Base-by-base conservation (phyloP, 2,329 filamentous ascomycete genomes). In the Aspergillus sclerotialis region DNA sequence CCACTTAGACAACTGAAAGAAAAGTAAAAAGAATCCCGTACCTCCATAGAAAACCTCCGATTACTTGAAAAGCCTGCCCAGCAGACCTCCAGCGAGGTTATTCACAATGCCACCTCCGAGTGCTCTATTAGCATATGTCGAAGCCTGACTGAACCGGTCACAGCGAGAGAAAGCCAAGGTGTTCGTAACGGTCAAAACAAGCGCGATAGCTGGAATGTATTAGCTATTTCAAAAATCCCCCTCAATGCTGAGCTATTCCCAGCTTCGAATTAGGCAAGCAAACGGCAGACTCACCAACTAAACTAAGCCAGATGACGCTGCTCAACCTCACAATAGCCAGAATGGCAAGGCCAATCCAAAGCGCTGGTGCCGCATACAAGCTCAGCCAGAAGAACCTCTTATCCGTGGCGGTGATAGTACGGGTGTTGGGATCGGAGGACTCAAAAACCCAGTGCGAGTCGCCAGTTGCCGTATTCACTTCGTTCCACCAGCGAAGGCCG, bases 71-170 rank as follows among this genome's bases (percentile, higher is more conserved):
- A 74, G 55, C 44, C 69, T 68, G 47, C 71, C 70, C 41, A 76
- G 59, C 61, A 77, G 60, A 16, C 71, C 71, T 25, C 71, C 65
- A 7, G 73, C 73, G 42, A 77, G 46, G 46, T 69, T 75, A 46
- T 68, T 67, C 36, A 72, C 70, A 36, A 77, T 59, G 3, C 71
- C 67, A 28, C 73, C 73, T 6, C 68, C 65, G 34, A 78, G 60
- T 4, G 74, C 74, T 26, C 65, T 68, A 28, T 69, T 75, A 5
- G 75, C 74, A 42, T 73, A 70, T 32, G 64, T 74, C 24, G 73
- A 75, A 8, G 78, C 78, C 47, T 81, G 68, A 40, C 68, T 68
- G 46, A 72, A 72, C 33, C 65, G 65, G 43, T 72, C 68, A 39
- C 68, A 72, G 12, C 68, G 58, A 7, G 68, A 72, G 49, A 72